Evolutionary conservation across 129 eudicot genomes (phyloP), one percentile per base, ranked within the genome.

Genomic region (Pseudognaphalium luteoalbum): DNA sequence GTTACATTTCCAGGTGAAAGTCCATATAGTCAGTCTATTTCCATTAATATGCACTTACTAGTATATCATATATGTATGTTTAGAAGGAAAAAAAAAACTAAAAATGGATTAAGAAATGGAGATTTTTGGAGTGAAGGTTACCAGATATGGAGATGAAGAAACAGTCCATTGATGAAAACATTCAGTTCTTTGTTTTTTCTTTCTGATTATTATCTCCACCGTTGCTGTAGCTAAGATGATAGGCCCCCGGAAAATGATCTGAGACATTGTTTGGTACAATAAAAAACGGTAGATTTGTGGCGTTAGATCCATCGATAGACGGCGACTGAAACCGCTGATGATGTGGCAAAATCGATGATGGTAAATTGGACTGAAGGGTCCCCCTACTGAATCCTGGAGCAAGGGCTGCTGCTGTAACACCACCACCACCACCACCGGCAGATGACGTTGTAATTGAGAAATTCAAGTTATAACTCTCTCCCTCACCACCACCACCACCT

Each of bases 321-420:
- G 89, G 33, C 34, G 78, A 42, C 32, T 80, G 82, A 60, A 84
- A 87, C 86, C 90, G 90, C 71, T 65, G 87, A 69, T 71, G 82
- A 71, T 69, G 92, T 72, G 50, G 89, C 70, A 80, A 67, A 67
- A 73, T 50, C 20, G 83, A 42, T 2, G 79, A 74, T 30, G 70
- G 83, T 67, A 80, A 90, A 90, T 93, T 93, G 98, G 98, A 93
- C 98, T 93, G 98, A 93, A 93, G 98, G 98, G 98, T 93, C 97
- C 98, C 98, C 98, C 98, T 87, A 81, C 86, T 90, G 90, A 67
- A 85, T 80, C 92, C 95, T 39, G 83, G 71, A 85, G 89, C 91
- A 69, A 87, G 82, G 83, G 74, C 44, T 47, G 54, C 54, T 47
- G 17, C 52, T 7, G 51, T 19, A 17, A 56, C 62, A 57, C 22